Evolutionary conservation across 352 stramenopile genomes (phyloP), one percentile per base, ranked within the genome.

Genomic region (Phytophthora boehmeriae): DNA sequence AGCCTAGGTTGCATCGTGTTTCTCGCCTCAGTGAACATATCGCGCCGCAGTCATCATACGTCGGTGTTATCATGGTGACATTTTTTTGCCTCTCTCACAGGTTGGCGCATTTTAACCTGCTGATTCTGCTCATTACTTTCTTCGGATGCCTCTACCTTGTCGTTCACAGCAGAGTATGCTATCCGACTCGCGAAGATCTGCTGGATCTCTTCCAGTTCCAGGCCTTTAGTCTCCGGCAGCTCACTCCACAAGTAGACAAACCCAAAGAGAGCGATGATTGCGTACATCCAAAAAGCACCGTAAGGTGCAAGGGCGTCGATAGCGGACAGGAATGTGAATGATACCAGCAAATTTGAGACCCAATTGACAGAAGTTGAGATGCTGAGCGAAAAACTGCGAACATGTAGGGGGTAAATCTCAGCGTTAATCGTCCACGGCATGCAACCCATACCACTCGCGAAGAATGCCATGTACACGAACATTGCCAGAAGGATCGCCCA

Each of bases 371-470:
- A 88, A 14, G 96, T 98, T 4, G 92, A 85, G 8, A 90, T 63
- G 50, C 87, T 96, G 2, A 97, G 82, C 8, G 85, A 89, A 17
- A 96, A 79, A 27, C 86, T 96, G 32, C 96, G 92, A 17, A 90
- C 85, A 30, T 86, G 75, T 8, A 96, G 72, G 6, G 92, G 90
- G 68, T 97, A 98, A 63, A 98, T 98, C 73, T 98, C 96, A 27
- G 88, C 86, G 66, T 98, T 97, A 58, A 99, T 95, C 0, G 91
- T 98, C 95, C 95, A 99, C 0, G 96, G 93, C 74, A 98, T 90
- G 27, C 77, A 88, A 5, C 86, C 86, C 83, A 94, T 92, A 52
- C 83, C 86, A 43, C 77, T 88, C 13, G 83, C 86, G 54, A 94
- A 94, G 51, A 69, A 91, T 4, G 83, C 83, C 3, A 94, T 52